Evolutionary conservation across 83 land plant genomes (phyloP).

Genomic region (Picea mariana): DNA sequence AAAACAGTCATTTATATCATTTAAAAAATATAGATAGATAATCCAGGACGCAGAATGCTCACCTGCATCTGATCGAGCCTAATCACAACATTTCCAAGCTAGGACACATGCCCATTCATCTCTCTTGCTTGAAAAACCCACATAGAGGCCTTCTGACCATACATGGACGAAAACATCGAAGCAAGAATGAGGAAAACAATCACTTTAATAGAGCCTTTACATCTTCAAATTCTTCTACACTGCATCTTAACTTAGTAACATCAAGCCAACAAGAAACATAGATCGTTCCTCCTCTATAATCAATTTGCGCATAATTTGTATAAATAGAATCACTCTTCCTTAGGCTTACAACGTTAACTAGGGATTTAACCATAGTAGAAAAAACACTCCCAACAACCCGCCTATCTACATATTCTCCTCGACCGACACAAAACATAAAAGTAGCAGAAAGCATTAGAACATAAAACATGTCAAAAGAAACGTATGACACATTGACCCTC

Average conservation of each 20-base stretch:
- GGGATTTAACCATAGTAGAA: constrained; percentile 22
- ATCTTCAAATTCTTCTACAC: constrained; percentile 28
- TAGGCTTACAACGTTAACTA: constrained; percentile 25
- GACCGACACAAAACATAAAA: constrained; percentile 34
- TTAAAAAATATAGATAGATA: too few relatives aligned
- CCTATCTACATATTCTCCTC: constrained; percentile 22
- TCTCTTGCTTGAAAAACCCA: constrained; percentile 42
- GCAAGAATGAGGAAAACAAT: constrained; percentile 32
- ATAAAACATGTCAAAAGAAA: constrained; percentile 37
- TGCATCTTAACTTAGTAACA: constrained; percentile 26
- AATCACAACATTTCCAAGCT: constrained; percentile 25
- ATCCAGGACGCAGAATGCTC: neutral
- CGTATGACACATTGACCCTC: constrained; percentile 30
- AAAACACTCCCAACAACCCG: constrained; percentile 32
- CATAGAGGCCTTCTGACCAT: constrained; percentile 41
- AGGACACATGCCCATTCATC: constrained; percentile 31
- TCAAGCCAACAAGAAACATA: constrained; percentile 31
- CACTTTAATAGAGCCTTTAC: constrained; percentile 33
- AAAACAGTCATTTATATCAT: too few relatives aligned
- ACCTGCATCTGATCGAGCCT: constrained; percentile 28
- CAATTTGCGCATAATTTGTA: neutral
- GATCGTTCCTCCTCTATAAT: neutral
- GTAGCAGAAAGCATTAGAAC: constrained; percentile 33
- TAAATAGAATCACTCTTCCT: neutral
- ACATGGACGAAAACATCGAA: constrained; percentile 29